Evolutionary conservation across 805 yeast genomes (phyloP), one percentile per base, ranked within the genome.

Genomic region (Metschnikowia lochheadii): DNA sequence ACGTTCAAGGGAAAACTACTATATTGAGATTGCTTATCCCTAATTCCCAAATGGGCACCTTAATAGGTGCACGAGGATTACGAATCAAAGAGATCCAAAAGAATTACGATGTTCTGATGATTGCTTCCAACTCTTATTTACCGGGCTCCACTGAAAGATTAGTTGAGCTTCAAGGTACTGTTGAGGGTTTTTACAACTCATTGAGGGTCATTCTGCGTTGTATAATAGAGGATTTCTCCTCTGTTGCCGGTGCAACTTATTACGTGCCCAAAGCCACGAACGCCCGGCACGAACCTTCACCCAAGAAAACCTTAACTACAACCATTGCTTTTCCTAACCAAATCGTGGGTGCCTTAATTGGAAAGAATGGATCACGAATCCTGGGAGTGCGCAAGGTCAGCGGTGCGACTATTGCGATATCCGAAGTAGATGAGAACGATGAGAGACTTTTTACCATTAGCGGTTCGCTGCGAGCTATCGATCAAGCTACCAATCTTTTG

Each of bases 341-440:
- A 53, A 83, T 83, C 71, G 96, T 90, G 41, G 97, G 97, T 40
- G 92, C 96, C 46, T 75, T 90, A 49, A 88, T 90, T 59, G 97
- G 97, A 52, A 85, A 85, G 58, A 83, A 84, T 56, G 96, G 96
- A 37, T 73, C 87, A 29, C 80, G 95, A 69, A 89, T 90, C 57
- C 94, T 87, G 66, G 95, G 90, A 54, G 85, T 90, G 46, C 79
- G 96, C 59, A 82, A 85, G 59, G 77, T 77, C 34, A 80, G 90
- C 44, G 91, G 90, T 38, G 90, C 96, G 37, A 79, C 82, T 38
- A 88, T 90, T 63, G 81, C 83, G 5, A 87, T 90, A 56, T 82
- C 86, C 36, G 87, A 84, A 59, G 81, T 82, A 48, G 81, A 81
- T 58, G 84, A 80, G 36, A 72, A 80, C 41, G 79, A 79, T 21